phyloP scores from a whole-genome alignment of 108 stramenopile genomes.

The Cyclotella atomus region DNA sequence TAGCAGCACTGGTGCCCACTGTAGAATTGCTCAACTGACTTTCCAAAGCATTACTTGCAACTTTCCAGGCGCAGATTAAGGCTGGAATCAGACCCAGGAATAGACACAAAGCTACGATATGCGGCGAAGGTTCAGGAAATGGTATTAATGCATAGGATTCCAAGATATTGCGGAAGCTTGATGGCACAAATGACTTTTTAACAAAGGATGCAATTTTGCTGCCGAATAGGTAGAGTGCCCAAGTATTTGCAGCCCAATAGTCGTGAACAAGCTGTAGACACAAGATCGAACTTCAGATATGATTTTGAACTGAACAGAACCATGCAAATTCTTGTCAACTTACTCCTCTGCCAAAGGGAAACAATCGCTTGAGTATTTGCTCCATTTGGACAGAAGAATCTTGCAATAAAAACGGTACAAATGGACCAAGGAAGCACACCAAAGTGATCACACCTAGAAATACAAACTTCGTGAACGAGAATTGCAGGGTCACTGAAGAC shows the following conservation, averaged over 20 bases:
- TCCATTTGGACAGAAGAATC: conserved; percentile 42
- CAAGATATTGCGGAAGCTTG: conserved; percentile 15
- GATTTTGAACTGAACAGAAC: no score
- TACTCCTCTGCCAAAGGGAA: conserved; percentile 93
- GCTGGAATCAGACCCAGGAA: conserved; percentile 60
- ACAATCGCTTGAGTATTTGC: conserved; percentile 88
- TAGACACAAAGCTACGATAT: conserved; percentile 55
- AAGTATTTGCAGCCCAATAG: conserved; percentile 98
- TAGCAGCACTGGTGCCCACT: conserved; percentile 3
- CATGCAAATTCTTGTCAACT: no score
- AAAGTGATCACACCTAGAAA: conserved; percentile 62
- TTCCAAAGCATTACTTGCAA: conserved; percentile 20
- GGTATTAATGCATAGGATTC: conserved; percentile 30
- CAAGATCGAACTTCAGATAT: not conserved
- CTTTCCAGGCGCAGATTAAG: conserved; percentile 45
- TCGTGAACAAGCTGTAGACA: conserved; percentile 83
- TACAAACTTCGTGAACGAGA: conserved; percentile 55
- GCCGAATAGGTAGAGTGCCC: conserved; percentile 86
- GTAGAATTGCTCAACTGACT: not conserved
- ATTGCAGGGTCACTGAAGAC: conserved; percentile 20
- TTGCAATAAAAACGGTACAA: conserved; percentile 66
- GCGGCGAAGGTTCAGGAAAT: conserved; percentile 72
- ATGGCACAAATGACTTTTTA: conserved; percentile 5
- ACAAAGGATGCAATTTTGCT: conserved; percentile 58
- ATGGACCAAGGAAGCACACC: conserved; percentile 64